phyloP scores from a whole-genome alignment of 768 basidiomycete genomes.

The Royoungia palumana region DNA sequence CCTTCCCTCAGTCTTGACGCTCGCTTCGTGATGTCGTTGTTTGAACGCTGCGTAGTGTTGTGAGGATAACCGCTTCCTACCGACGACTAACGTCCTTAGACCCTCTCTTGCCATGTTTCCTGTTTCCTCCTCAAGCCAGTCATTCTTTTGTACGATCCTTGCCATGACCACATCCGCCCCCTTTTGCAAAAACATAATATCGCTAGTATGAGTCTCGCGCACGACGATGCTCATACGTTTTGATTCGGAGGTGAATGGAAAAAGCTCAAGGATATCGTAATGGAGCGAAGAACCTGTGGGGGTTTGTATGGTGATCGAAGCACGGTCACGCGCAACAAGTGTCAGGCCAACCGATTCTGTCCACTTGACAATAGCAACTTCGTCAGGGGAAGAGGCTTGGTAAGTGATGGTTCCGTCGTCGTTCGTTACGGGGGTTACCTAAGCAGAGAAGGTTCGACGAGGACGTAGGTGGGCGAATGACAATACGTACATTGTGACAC shows the following conservation, averaged over 20 bases:
- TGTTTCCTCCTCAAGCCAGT: conserved; percentile 98
- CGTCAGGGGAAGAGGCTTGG: conserved; percentile 98
- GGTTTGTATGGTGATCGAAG: conserved; percentile 79
- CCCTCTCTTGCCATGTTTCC: conserved; percentile 99
- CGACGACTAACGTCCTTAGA: conserved; percentile 90
- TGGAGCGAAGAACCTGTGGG: conserved; percentile 59
- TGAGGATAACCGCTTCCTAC: conserved; percentile 67
- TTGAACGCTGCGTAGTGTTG: conserved; percentile 76
- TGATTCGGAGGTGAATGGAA: conserved; percentile 98
- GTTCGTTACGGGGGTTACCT: conserved; percentile 95
- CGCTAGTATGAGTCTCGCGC: conserved; percentile 68
- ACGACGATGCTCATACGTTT: conserved; percentile 99
- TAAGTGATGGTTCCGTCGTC: conserved; percentile 95
- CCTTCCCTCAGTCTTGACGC: conserved; percentile 71
- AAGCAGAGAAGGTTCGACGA: conserved; percentile 24
- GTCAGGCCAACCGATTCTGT: conserved; percentile 93
- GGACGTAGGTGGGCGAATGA: neutral
- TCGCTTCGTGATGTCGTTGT: conserved; percentile 67
- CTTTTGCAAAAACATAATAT: conserved; percentile 90
- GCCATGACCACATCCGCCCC: conserved; percentile 99
- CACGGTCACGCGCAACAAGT: conserved; percentile 85
- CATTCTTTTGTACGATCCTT: conserved; percentile 90
- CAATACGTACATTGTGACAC: conserved; percentile 82
- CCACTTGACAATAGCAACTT: conserved; percentile 98
- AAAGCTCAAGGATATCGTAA: conserved; percentile 90